Evolutionary conservation across 228 moss, liverwort and hornwort genomes (phyloP).

Genomic region (Sphagnum magellanicum): DNA sequence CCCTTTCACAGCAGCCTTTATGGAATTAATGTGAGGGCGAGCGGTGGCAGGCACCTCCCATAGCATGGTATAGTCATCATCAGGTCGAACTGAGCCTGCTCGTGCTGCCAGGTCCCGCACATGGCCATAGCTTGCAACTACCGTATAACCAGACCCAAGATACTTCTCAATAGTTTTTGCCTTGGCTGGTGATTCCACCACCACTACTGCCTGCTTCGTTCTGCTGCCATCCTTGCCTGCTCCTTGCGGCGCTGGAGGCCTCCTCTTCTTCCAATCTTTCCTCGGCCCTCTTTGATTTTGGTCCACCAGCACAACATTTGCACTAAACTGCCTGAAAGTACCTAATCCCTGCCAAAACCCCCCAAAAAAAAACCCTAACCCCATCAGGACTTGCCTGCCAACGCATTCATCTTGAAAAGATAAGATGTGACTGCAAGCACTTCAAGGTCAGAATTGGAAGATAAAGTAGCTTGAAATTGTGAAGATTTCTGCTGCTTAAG

Average conservation of each 20-base stretch:
- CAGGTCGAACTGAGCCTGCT: slow-evolving; percentile 86
- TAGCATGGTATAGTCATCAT: slow-evolving; percentile 75
- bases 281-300: slow-evolving; percentile 6
- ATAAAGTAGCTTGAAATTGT: too few relatives aligned
- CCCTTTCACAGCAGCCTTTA: slow-evolving; percentile 91
- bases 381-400: too few relatives aligned
- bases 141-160: slow-evolving; percentile 65
- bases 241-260: slow-evolving; percentile 9
- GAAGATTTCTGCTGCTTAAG: too few relatives aligned
- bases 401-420: too few relatives aligned
- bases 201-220: slow-evolving; percentile 46
- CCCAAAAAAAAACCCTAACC: too few relatives aligned
- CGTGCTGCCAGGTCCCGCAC: slow-evolving; percentile 89
- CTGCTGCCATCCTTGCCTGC: background rate
- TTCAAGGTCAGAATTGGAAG: too few relatives aligned
- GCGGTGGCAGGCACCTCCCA: slow-evolving; percentile 95
- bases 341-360: slow-evolving; percentile 8
- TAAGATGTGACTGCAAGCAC: too few relatives aligned
- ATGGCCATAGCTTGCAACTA: slow-evolving; percentile 89
- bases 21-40: slow-evolving; percentile 76
- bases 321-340: slow-evolving; percentile 19
- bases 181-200: slow-evolving; percentile 95
- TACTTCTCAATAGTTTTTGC: slow-evolving; percentile 94
- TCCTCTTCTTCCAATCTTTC: slow-evolving; percentile 12
- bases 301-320: slow-evolving; percentile 5